Conservation (phyloP, 345 rosid genomes). For the Erucastrum elatum region DNA sequence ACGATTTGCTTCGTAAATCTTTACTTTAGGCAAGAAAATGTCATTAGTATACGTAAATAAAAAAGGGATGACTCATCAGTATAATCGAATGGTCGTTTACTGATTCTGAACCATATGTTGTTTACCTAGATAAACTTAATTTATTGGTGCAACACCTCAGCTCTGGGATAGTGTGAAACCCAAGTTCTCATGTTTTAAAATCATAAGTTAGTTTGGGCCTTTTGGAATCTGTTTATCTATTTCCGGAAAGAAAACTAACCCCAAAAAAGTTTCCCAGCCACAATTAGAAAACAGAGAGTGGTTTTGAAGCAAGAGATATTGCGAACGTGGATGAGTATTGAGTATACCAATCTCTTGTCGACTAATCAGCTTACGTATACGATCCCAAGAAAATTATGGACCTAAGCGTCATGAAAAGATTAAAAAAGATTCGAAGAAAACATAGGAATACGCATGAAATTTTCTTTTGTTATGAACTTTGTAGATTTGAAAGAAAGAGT, state of each 20-base stretch:
- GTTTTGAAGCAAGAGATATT: neutral
- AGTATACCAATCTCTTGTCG: neutral
- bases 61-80: slow-evolving; percentile 9
- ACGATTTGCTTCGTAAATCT: neutral
- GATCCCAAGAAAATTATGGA: neutral
- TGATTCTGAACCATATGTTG: slow-evolving; percentile 16
- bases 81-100: neutral
- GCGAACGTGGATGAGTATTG: neutral
- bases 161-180: neutral
- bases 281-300: neutral
- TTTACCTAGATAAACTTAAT: slow-evolving; percentile 13
- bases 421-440: neutral
- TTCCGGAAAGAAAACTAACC: slow-evolving; percentile 4
- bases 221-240: slow-evolving; percentile 8
- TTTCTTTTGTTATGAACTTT: neutral
- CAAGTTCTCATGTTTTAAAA: slow-evolving; percentile 1
- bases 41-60: neutral
- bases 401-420: neutral
- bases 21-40: slow-evolving; percentile 9
- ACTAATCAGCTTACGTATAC: neutral
- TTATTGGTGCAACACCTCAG: slow-evolving; percentile 16
- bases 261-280: neutral
- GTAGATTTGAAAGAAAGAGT: neutral
- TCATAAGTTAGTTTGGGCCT: neutral
- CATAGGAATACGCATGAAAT: neutral